Evolutionary conservation across 2,329 filamentous ascomycete genomes (phyloP).

Genomic region (Fusarium equiseti): DNA sequence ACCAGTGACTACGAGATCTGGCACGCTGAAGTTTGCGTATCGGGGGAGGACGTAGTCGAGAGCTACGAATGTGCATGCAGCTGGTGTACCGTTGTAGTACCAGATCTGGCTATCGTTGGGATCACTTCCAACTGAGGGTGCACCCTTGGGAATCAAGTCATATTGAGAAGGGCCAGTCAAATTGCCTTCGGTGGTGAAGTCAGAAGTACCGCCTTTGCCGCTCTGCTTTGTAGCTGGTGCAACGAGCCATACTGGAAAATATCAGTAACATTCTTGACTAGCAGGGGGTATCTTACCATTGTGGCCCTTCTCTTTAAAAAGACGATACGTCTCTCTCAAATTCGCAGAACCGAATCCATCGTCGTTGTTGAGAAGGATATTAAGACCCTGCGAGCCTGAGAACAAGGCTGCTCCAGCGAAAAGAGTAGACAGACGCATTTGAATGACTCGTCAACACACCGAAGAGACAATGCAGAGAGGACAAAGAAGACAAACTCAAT

Average conservation of each 20-base stretch:
- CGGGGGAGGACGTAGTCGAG: constrained; percentile 67
- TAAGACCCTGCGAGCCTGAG: constrained; percentile 40
- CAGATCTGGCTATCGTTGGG: constrained; percentile 66
- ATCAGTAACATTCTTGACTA: too few relatives aligned
- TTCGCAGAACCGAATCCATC: constrained; percentile 51
- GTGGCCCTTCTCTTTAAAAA: constrained; percentile 48
- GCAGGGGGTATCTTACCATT: constrained; percentile 33
- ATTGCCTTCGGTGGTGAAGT: constrained; percentile 48
- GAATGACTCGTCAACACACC: background rate
- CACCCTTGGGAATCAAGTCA: constrained; percentile 47
- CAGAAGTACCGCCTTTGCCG: constrained; percentile 47
- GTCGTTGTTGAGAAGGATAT: constrained; percentile 50
- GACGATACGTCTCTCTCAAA: constrained; percentile 48
- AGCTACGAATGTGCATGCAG: constrained; percentile 66
- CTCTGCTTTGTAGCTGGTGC: constrained; percentile 49
- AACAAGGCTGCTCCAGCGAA: constrained; percentile 32
- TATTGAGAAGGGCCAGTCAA: constrained; percentile 47
- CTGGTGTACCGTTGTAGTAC: constrained; percentile 72
- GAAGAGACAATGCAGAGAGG: background rate
- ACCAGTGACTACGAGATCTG: constrained; percentile 66
- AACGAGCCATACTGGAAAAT: constrained; percentile 46
- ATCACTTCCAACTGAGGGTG: constrained; percentile 58
- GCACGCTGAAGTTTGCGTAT: constrained; percentile 60
- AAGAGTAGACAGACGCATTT: constrained; percentile 39
- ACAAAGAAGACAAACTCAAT: background rate